Conservation (phyloP, 768 basidiomycete genomes). For the Podaxis sp. region DNA sequence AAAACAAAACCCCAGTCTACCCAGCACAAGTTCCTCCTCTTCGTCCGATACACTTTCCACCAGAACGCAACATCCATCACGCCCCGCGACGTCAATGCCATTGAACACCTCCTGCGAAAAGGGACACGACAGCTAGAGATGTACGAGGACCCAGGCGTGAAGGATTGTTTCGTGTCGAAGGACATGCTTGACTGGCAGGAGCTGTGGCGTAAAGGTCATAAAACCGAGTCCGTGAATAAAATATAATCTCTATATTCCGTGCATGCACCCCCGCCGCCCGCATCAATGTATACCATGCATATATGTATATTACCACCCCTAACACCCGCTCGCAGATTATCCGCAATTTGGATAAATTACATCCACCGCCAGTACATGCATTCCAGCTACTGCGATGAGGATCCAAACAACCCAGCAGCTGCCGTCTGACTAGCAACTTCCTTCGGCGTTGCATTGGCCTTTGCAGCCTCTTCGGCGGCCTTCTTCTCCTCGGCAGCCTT, state of each 20-base stretch:
- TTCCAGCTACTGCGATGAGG: neutral
- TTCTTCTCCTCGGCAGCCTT: neutral
- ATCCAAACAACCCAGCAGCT: conserved; percentile 21
- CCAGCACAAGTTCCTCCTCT: conserved; percentile 62
- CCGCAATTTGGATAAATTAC: neutral
- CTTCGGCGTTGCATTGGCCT: neutral
- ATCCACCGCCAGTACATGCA: neutral
- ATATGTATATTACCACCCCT: neutral
- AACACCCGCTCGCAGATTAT: neutral
- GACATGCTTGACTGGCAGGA: conserved; percentile 67
- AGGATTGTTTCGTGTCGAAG: conserved; percentile 69
- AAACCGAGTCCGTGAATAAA: neutral
- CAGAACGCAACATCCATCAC: conserved; percentile 56
- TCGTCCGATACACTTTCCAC: conserved; percentile 67
- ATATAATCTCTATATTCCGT: neutral
- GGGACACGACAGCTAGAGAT: conserved; percentile 63
- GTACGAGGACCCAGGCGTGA: conserved; percentile 64
- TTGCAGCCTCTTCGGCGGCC: neutral
- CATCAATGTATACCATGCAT: neutral
- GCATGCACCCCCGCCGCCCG: neutral
- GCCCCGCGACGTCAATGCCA: conserved; percentile 59
- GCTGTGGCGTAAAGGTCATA: neutral
- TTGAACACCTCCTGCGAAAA: conserved; percentile 75
- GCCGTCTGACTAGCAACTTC: conserved; percentile 16
- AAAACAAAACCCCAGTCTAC: conserved; percentile 57